Evolutionary conservation across 805 yeast genomes (phyloP).

Genomic region (Wickerhamiella occidentalis): DNA sequence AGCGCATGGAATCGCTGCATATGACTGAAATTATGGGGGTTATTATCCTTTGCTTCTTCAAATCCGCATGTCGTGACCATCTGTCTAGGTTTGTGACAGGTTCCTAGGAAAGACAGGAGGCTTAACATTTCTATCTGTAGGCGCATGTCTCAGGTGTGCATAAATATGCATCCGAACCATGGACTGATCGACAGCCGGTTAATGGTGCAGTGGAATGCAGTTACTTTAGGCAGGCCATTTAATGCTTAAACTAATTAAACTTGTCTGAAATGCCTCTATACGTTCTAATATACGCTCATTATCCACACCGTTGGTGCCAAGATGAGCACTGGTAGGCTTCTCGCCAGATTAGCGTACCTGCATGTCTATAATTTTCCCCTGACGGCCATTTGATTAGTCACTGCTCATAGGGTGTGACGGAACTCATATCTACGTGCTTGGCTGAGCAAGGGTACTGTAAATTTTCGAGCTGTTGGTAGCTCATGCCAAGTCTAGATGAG

Average conservation of each 20-base stretch:
- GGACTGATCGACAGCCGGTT: neutral
- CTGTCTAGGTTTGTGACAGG: neutral
- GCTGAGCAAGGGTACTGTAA: no score
- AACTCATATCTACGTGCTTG: no score
- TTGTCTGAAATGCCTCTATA: no score
- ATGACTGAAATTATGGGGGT: slow-evolving; percentile 1
- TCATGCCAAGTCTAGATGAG: no score
- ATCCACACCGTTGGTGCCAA: no score
- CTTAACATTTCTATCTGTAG: neutral
- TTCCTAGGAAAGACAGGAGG: neutral
- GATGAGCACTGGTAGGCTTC: no score
- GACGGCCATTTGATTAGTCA: neutral
- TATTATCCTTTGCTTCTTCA: slow-evolving; percentile 9
- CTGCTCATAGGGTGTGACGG: neutral
- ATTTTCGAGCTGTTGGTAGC: no score
- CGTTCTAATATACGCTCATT: no score
- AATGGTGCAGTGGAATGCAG: no score
- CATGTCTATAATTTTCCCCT: neutral
- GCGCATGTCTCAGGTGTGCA: neutral
- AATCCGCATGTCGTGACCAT: slow-evolving; percentile 14
- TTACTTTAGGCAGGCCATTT: no score
- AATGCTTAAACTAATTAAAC: no score
- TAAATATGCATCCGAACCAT: neutral
- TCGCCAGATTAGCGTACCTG: slow-evolving; percentile 1
- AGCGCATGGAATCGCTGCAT: slow-evolving; percentile 1